phyloP scores from a whole-genome alignment of 306 rosid species.

The Rosa rugosa region DNA sequence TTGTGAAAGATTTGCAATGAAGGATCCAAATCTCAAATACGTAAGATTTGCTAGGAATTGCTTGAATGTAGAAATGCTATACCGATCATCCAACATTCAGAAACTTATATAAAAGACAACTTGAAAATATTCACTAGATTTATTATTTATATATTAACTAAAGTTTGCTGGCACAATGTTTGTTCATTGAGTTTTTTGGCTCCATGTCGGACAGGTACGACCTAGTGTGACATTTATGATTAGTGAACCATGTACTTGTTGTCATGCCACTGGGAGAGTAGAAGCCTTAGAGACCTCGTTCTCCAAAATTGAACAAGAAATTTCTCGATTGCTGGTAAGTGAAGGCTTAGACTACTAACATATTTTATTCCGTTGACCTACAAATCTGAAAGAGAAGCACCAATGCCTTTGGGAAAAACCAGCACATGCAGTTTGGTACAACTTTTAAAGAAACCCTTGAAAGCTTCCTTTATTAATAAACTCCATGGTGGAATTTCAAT shows the following conservation, averaged over 20 bases:
- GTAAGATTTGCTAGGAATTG: conserved; percentile 18
- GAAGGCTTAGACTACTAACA: conserved; percentile 8
- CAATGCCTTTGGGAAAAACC: not conserved
- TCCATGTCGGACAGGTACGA: conserved; percentile 67
- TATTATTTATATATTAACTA: conserved; percentile 2
- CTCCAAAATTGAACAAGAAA: conserved; percentile 95
- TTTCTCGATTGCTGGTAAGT: conserved; percentile 84
- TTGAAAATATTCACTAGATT: not conserved
- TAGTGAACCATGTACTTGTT: conserved; percentile 88
- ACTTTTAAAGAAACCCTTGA: not conserved
- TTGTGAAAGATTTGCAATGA: conserved; percentile 21
- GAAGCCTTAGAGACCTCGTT: conserved; percentile 95
- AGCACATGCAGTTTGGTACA: not conserved
- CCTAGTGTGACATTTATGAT: conserved; percentile 98
- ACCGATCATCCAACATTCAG: not conserved
- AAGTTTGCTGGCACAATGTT: not conserved
- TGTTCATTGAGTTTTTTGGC: conserved; percentile 3
- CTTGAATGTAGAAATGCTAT: conserved; percentile 10
- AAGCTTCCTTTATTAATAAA: not conserved
- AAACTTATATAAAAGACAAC: not conserved
- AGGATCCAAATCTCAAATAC: conserved; percentile 9
- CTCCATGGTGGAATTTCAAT: not conserved
- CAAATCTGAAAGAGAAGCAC: not conserved
- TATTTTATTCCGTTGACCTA: conserved; percentile 8
- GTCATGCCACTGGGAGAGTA: conserved; percentile 97